Base-by-base conservation (phyloP, 495 filamentous ascomycete genomes). In the Penicillium cosmopolitanum region DNA sequence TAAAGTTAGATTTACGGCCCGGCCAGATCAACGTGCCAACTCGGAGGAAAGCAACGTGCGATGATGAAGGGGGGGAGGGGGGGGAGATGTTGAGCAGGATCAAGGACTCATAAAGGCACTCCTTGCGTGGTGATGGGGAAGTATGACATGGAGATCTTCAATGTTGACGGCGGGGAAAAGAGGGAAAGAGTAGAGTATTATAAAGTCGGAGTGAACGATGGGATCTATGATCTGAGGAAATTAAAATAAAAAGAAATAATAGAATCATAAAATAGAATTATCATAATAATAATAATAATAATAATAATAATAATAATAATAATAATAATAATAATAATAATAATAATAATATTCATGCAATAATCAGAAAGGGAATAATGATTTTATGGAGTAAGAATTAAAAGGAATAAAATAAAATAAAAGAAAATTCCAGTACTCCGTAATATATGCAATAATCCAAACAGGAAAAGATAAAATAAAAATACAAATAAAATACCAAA, bases 1-100 rank as follows among this genome's bases (percentile, higher is more conserved):
- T 64, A 62, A 66, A 57, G 63, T 69, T 69, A 42, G 60, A 54
- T 62, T 69, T 63, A 61, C 66, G 64, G 66, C 58, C 64, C 66
- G 66, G 51, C 55, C 56, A 64, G 56, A 53, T 53, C 62, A 65
- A 66, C 43, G 58, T 62, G 57, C 63, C 58, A 64, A 64, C 60
- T 58, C 56, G 57, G 53, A 35, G 47, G 56, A 6, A 66, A 64
- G 64, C 61, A 66, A 64, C 58, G 58, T 66, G 64, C 53, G 43
- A 56, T 44, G 53, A 51, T 19, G 52, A 46, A 60, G 66, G 56
- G 34, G 46, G 35, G 19, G 25, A 28, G 19, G 31, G 18, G 53
- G 21, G 19, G n/a, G 43, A 47, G 42, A 12, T 21, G 31, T 23
- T 21, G 11, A 61, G 42, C 48, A 48, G 16, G 15, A 10, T 44